Evolutionary conservation across 805 yeast species (phyloP).

Genomic region (Tetrapisispora iriomotensis): DNA sequence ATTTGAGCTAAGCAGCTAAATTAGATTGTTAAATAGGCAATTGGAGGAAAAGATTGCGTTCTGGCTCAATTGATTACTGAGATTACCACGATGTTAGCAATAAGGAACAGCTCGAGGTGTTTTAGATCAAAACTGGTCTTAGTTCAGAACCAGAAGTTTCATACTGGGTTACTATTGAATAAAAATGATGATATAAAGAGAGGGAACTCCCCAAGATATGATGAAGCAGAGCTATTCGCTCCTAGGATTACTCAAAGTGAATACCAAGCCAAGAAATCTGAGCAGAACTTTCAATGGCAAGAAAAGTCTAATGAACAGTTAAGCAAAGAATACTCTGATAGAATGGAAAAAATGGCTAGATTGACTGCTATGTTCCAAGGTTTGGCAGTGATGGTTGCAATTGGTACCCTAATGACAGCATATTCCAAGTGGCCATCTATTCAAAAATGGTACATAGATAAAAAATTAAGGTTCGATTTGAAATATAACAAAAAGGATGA

Average conservation of each 20-base stretch:
- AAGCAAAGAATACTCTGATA: conserved; percentile 17
- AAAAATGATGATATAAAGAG: conserved; percentile 9
- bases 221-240: conserved; percentile 28
- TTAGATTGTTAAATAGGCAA: too few relatives aligned
- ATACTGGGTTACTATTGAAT: background rate
- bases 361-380: conserved; percentile 39
- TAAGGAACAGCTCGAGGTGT: too few relatives aligned
- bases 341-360: conserved; percentile 36
- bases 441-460: conserved; percentile 25
- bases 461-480: background rate
- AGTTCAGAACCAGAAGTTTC: background rate
- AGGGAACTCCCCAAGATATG: conserved; percentile 16
- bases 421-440: conserved; percentile 30
- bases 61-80: too few relatives aligned
- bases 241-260: conserved; percentile 17
- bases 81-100: too few relatives aligned
- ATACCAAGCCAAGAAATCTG: conserved; percentile 17
- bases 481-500: background rate
- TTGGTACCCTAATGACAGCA: conserved; percentile 30
- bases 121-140: too few relatives aligned
- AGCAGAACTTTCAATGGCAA: conserved; percentile 15
- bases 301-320: conserved; percentile 12
- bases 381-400: conserved; percentile 29
- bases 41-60: too few relatives aligned
- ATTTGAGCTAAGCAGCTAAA: too few relatives aligned